Base-by-base conservation (phyloP, 140 eudicot genomes). In the Senecio squalidus region DNA sequence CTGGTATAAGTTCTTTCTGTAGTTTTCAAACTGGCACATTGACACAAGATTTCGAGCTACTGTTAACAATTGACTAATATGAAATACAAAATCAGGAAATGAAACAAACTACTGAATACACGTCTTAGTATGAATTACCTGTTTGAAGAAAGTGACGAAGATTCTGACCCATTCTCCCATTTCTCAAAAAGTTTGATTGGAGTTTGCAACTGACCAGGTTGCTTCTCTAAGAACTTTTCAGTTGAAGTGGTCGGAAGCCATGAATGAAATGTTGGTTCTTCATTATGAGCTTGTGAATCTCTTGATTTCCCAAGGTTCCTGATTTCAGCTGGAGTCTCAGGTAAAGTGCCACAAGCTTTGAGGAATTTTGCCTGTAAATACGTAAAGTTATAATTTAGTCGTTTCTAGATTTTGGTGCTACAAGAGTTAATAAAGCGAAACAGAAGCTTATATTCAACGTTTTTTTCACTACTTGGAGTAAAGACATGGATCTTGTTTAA, bases 311-410 rank as follows among this genome's bases (percentile, higher is more conserved):
- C 36, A 26, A 48, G 55, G 25, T 73, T 80, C 43, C 83, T 82
- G 66, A 89, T 70, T 76, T 85, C 97, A 44, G 67, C 71, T 16
- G 97, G 97, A 60, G 95, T 89, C 54, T 71, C 71, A 21, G 80
- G 80, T 67, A 55, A 16, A 31, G 61, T 55, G 28, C 45, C 61
- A 4, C 61, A 55, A 18, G 61, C 45, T 55, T 55, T 55, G 18
- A 55, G 61, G 20, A 55, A 55, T 20, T 18, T 31, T 16, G 61
- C 61, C 61, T 55, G 61, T 31, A n/a, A n/a, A n/a, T n/a, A n/a
- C n/a, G n/a, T n/a, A 23, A 79, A 39, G 56, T 50, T 11, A 40
- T 9, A 10, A 38, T 16, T 51, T 59, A 50, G 58, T 39, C n/a
- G 9, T 16, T 27, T 58, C 44, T 43, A 34, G 24, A 58, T 34